Evolutionary conservation across 257 asterid genomes (phyloP), one percentile per base, ranked within the genome.

Genomic region (Craterostigma plantagineum): DNA sequence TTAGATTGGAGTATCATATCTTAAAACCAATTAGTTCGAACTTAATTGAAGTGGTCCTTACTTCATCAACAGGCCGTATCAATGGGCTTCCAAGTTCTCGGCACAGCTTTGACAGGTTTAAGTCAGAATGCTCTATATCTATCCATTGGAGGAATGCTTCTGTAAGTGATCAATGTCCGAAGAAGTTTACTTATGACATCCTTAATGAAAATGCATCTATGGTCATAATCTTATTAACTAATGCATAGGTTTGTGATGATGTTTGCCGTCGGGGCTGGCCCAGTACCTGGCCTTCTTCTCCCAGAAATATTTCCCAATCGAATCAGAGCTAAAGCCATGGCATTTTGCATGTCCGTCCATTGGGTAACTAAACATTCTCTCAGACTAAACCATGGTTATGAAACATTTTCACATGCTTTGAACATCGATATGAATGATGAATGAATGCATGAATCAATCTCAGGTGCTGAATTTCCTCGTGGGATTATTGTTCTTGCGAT

Each of bases 191-290:
- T n/a, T n/a, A n/a, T n/a, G n/a, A 23, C 6, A n/a, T n/a, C 30
- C 2, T 23, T 23, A 2, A 23, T 23, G n/a, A n/a, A n/a, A n/a
- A n/a, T n/a, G n/a, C 6, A 23, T 23, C 30, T 23, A 2, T 23
- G n/a, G n/a, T n/a, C n/a, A n/a, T 23, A 23, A 23, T n/a, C n/a
- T n/a, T n/a, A n/a, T n/a, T n/a, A n/a, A n/a, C n/a, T n/a, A n/a
- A n/a, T n/a, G n/a, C n/a, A n/a, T n/a, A 23, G 96, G 69, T 85
- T 80, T 60, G 96, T 85, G 49, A 59, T 75, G 39, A 68, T 73
- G 66, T 85, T 80, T 70, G 81, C 96, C 27, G 64, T 75, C 59
- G 96, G 94, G 44, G 96, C 96, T 45, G 96, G 96, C 56, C 96
- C 94, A 33, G 96, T 85, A 16, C 96, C 96, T 34, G 63, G 65